Percentiles rank a stretch among this genome's conserved stretches.
phyloP scores from a whole-genome alignment of 2,329 filamentous ascomycete genomes.

The Nothopassalora personata region DNA sequence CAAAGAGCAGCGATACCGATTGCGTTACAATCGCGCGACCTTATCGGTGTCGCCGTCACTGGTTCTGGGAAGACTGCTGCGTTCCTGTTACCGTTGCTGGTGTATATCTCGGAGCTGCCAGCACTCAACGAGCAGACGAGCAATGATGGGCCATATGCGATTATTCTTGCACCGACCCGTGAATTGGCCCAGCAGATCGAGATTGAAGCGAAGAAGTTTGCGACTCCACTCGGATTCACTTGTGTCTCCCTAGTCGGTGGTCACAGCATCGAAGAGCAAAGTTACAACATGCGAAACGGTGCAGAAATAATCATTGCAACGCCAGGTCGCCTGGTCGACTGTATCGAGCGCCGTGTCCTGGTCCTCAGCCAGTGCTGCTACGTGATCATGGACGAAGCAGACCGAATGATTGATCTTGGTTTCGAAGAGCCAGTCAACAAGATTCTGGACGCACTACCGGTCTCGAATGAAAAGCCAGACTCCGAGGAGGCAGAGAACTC shows the following conservation, averaged over 20 bases:
- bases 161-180: slow-evolving; percentile 92
- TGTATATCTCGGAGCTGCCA: slow-evolving; percentile 89
- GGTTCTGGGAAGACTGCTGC: slow-evolving; percentile 98
- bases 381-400: slow-evolving; percentile 98
- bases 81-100: slow-evolving; percentile 84
- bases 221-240: slow-evolving; percentile 81
- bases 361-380: slow-evolving; percentile 97
- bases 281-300: slow-evolving; percentile 81
- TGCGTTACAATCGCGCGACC: slow-evolving; percentile 81
- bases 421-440: slow-evolving; percentile 98
- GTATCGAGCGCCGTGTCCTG: slow-evolving; percentile 85
- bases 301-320: slow-evolving; percentile 99
- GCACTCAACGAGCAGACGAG: slow-evolving; percentile 79
- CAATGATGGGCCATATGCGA: slow-evolving; percentile 93
- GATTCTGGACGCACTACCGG: slow-evolving; percentile 89
- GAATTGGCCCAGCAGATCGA: slow-evolving; percentile 98
- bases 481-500: slow-evolving; percentile 84
- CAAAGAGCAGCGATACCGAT: slow-evolving; percentile 95
- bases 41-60: slow-evolving; percentile 97
- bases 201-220: slow-evolving; percentile 87
- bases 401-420: slow-evolving; percentile 97
- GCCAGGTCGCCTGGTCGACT: slow-evolving; percentile 92
- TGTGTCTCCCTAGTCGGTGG: slow-evolving; percentile 98
- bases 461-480: slow-evolving; percentile 92
- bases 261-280: slow-evolving; percentile 89